A percentile compares a stretch with the other conserved stretches of the same genome.
Conservation (phyloP, 106 monocot genomes). For the Agapanthus africanus region DNA sequence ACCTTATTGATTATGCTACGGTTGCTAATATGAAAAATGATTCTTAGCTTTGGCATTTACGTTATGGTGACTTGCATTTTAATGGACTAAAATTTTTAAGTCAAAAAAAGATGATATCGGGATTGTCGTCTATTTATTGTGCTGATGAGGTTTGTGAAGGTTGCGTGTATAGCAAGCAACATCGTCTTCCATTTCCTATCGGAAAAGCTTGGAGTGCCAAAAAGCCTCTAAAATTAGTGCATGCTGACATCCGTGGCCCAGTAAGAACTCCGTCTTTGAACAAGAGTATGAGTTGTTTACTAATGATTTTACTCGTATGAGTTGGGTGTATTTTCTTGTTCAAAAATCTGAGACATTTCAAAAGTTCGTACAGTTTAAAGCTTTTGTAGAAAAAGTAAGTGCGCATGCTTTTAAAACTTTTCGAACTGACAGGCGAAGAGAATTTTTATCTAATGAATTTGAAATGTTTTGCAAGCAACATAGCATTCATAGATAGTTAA, state of each 20-base stretch:
- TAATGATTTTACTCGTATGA: conserved; percentile 1
- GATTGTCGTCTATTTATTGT: neutral
- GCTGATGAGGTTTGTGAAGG: no score
- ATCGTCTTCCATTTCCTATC: no score
- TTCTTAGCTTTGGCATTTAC: conserved; percentile 4
- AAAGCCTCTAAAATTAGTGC: neutral
- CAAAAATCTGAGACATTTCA: neutral
- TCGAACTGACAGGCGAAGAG: conserved; percentile 13
- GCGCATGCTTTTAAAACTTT: conserved; percentile 8
- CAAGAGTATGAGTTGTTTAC: neutral
- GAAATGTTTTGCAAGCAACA: conserved; percentile 6
- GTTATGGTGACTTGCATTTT: conserved; percentile 10
- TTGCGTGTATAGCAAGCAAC: no score
- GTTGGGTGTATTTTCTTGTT: neutral
- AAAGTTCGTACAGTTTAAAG: neutral
- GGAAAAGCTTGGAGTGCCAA: neutral
- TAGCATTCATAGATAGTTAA: conserved; percentile 5
- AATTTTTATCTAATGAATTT: conserved; percentile 12
- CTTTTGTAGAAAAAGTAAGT: neutral
- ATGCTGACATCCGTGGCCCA: neutral
- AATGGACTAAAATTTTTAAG: conserved; percentile 5
- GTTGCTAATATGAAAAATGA: neutral
- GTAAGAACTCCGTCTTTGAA: no score
- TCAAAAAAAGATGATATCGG: neutral
- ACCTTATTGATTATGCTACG: conserved; percentile 7